Base-by-base conservation (phyloP, 257 asterid genomes). In the Petunia axillaris region DNA sequence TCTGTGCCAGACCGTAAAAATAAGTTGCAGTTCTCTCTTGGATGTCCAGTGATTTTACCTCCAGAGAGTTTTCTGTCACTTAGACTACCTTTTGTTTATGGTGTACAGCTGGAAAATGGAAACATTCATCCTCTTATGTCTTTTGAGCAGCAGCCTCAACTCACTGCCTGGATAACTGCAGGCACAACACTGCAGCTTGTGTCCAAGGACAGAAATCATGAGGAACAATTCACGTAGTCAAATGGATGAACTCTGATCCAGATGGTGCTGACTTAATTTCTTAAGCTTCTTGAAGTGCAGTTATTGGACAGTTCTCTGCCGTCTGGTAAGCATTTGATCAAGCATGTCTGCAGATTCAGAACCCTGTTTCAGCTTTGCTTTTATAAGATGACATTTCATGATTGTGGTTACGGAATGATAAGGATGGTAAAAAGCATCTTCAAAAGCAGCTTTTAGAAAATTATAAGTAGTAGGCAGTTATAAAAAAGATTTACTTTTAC, bases 1-100 rank as follows among this genome's bases (percentile, higher is more conserved):
- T 84, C 96, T 46, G 68, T 92, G 85, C 92, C 91, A 80, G 93
- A 92, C 83, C 87, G 90, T 82, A 90, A 91, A 82, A 83, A 83
- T 82, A 92, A 91, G 87, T 87, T 95, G 82, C 93, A 90, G 67
- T 96, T 96, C 85, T 84, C 92, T 89, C 87, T 92, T 89, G 96
- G 94, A 79, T 89, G 97, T 80, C 97, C 83, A 2, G 94, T 92
- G 88, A 90, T 91, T 81, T 91, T 96, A 81, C 98, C 98, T 65
- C 96, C 99, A 37, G 99, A 92, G 48, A 96, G 99, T 88, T 96
- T 94, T 82, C 90, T 96, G 81, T 94, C 97, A 77, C 86, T 96
- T 55, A 89, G 92, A 86, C 99, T 96, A 39, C 98, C 98, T 50
- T 96, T 94, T 84, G 85, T 90, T 71, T 93, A 94, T 82, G 97